These are phyloP conservation scores for Globisporangium heterothallicum DNA, from an alignment of 352 stramenopile genomes.

Conservation along the genomic window DNA sequence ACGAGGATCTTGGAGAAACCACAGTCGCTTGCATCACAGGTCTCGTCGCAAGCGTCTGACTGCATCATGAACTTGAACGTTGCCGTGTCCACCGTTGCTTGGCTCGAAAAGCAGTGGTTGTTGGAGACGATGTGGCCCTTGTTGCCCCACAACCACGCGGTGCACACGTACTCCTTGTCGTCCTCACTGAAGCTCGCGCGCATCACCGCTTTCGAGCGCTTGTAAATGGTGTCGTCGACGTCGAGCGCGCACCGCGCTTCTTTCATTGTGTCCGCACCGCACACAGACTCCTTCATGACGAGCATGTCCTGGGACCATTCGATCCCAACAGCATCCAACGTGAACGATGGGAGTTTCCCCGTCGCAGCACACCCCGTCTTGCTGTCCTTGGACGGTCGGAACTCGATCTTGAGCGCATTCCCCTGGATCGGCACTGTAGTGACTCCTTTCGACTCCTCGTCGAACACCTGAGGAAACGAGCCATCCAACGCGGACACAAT, in stretches of 20 bases:
- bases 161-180: conserved; percentile 36
- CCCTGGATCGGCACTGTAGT: conserved; percentile 27
- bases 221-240: conserved; percentile 26
- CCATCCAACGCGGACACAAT: conserved; percentile 29
- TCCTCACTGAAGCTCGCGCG: conserved; percentile 43
- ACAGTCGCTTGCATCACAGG: conserved; percentile 16
- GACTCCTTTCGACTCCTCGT: conserved; percentile 19
- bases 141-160: conserved; percentile 19
- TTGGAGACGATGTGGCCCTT: conserved; percentile 30
- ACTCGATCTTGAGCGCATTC: conserved; percentile 34
- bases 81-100: conserved; percentile 30
- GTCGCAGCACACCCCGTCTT: conserved; percentile 13
- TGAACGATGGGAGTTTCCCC: conserved; percentile 17
- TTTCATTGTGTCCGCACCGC: conserved; percentile 49
- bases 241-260: conserved; percentile 38
- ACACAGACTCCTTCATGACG: conserved; percentile 39
- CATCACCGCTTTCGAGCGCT: conserved; percentile 35
- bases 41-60: conserved; percentile 16
- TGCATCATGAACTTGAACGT: conserved; percentile 20
- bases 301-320: conserved; percentile 27
- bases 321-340: conserved; percentile 28
- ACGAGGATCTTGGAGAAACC: conserved; percentile 29
- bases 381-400: conserved; percentile 25
- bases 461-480: conserved; percentile 20
- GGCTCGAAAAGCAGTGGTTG: conserved; percentile 34